phyloP scores from a whole-genome alignment of 2,329 filamentous ascomycete species.

The Neofusicoccum sp. region DNA sequence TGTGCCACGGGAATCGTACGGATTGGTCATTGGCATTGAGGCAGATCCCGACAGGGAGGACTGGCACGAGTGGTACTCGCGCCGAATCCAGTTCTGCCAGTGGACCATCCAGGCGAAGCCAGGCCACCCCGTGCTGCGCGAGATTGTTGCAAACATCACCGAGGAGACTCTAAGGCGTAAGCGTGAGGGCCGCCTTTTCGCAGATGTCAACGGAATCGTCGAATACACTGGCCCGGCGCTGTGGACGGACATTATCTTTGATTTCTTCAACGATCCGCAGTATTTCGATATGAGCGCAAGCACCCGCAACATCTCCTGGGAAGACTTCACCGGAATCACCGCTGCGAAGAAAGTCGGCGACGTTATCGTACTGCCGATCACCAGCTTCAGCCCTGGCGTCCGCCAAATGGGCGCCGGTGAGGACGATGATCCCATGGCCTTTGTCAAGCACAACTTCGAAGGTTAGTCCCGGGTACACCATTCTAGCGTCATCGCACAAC shows the following conservation, averaged over 20 bases:
- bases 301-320: conserved; percentile 76
- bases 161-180: conserved; percentile 77
- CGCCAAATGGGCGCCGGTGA: conserved; percentile 90
- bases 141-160: conserved; percentile 85
- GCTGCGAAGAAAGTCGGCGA: conserved; percentile 86
- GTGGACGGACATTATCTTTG: conserved; percentile 92
- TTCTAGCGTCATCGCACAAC: not conserved
- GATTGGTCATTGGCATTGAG: conserved; percentile 91
- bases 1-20: conserved; percentile 76
- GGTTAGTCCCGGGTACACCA: conserved; percentile 59
- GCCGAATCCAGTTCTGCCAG: conserved; percentile 96
- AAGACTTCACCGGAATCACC: conserved; percentile 87
- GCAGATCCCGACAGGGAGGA: conserved; percentile 91
- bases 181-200: conserved; percentile 64
- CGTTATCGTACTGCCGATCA: conserved; percentile 91
- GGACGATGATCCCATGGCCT: conserved; percentile 90
- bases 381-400: conserved; percentile 94
- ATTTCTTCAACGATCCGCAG: conserved; percentile 87
- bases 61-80: conserved; percentile 95
- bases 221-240: conserved; percentile 93
- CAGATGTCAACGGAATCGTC: conserved; percentile 74
- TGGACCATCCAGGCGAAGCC: conserved; percentile 98
- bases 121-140: conserved; percentile 86
- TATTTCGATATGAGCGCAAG: conserved; percentile 81
- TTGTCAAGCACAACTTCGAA: conserved; percentile 96